Evolutionary conservation across 177 flowering plant species (phyloP).

Genomic region (Tripterygium wilfordii): DNA sequence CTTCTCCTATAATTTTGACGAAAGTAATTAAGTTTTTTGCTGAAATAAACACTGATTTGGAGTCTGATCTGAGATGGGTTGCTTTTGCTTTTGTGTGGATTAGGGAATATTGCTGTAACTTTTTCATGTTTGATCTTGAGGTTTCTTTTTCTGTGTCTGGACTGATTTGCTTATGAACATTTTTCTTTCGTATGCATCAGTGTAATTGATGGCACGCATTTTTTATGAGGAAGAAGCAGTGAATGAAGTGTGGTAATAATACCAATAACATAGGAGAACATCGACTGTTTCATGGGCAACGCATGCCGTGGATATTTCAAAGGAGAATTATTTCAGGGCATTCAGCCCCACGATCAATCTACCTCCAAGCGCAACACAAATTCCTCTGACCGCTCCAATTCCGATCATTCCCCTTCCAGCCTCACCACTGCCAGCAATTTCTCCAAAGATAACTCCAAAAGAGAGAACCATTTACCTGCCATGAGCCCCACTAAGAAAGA

Average conservation of each 20-base stretch:
- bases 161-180: no score
- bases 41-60: no score
- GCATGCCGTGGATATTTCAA: conserved; percentile 93
- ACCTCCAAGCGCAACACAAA: conserved; percentile 35
- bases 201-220: no score
- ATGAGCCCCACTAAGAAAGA: conserved; percentile 32
- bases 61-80: no score
- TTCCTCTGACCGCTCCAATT: conserved; percentile 36
- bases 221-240: conserved; percentile 36
- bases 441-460: conserved; percentile 33
- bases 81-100: no score
- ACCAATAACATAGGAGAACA: conserved; percentile 14
- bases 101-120: no score
- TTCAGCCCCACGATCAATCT: conserved; percentile 53
- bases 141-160: no score
- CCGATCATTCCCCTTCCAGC: conserved; percentile 35
- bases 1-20: no score
- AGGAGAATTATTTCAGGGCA: conserved; percentile 55
- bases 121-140: no score
- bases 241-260: conserved; percentile 1
- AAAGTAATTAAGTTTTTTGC: no score
- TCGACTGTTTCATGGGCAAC: conserved; percentile 92
- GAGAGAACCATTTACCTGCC: conserved; percentile 17
- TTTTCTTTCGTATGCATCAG: no score
- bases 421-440: conserved; percentile 51